Evolutionary conservation across 1,139 yeast species (phyloP).

Genomic region (Pichia sp.): DNA sequence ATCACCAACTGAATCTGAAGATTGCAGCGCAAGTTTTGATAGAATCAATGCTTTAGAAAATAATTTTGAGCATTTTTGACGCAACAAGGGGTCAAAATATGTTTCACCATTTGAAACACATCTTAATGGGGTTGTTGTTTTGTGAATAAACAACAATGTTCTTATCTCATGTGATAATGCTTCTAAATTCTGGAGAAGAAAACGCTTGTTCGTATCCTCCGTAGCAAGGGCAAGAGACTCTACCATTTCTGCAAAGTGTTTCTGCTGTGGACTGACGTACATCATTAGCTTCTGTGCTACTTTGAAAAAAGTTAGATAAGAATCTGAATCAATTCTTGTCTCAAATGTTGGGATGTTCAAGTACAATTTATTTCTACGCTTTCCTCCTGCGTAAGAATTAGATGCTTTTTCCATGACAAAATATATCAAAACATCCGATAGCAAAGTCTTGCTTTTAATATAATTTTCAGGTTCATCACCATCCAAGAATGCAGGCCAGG

Average conservation of each 20-base stretch:
- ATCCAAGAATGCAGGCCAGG: constrained; percentile 84
- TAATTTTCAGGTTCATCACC: constrained; percentile 19
- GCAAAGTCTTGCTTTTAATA: constrained; percentile 17
- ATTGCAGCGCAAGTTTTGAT: constrained; percentile 36
- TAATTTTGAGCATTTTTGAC: constrained; percentile 33
- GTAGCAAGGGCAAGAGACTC: constrained; percentile 53
- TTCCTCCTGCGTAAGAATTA: constrained; percentile 23
- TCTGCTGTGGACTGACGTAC: constrained; percentile 59
- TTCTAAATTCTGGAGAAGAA: constrained; percentile 49
- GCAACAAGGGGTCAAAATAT: constrained; percentile 26
- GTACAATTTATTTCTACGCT: constrained; percentile 40
- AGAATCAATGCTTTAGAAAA: constrained; percentile 64
- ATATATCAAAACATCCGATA: constrained; percentile 29
- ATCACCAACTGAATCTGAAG: constrained; percentile 16
- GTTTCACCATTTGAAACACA: constrained; percentile 31
- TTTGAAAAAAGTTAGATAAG: constrained; percentile 63
- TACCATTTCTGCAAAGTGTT: constrained; percentile 48
- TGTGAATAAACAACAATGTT: constrained; percentile 41
- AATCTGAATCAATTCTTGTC: constrained; percentile 66
- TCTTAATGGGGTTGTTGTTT: constrained; percentile 39
- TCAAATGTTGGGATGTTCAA: constrained; percentile 70
- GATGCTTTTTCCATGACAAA: constrained; percentile 25
- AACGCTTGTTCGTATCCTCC: constrained; percentile 59
- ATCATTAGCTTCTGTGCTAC: constrained; percentile 62
- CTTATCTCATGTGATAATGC: constrained; percentile 34